phyloP scores from a whole-genome alignment of 2,329 filamentous ascomycete species.

The Fusarium pininemorale region DNA sequence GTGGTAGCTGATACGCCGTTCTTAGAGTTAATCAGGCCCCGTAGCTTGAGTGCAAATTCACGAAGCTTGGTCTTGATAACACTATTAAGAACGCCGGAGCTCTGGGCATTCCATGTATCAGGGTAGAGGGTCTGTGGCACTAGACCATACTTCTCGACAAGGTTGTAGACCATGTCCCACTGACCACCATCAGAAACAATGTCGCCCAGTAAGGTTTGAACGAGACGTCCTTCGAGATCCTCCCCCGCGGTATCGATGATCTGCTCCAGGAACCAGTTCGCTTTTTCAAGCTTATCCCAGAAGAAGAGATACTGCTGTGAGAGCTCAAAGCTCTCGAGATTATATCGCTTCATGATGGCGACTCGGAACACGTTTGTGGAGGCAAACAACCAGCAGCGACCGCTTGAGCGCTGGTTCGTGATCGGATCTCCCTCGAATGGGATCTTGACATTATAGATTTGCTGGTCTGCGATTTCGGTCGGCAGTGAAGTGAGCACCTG shows the following conservation, averaged over 20 bases:
- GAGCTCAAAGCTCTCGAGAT: slow-evolving; percentile 82
- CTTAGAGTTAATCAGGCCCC: slow-evolving; percentile 58
- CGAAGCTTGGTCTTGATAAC: slow-evolving; percentile 86
- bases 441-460: slow-evolving; percentile 85
- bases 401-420: slow-evolving; percentile 83
- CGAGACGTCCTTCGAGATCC: slow-evolving; percentile 75
- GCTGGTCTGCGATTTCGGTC: slow-evolving; percentile 73
- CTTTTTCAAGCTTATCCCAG: slow-evolving; percentile 94
- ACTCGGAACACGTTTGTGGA: slow-evolving; percentile 91
- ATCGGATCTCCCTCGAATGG: slow-evolving; percentile 83
- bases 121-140: slow-evolving; percentile 84
- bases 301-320: slow-evolving; percentile 90
- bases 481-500: slow-evolving; percentile 71
- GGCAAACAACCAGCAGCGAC: slow-evolving; percentile 92
- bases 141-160: slow-evolving; percentile 89
- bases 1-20: slow-evolving; percentile 48
- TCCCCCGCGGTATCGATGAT: slow-evolving; percentile 78
- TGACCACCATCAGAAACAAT: slow-evolving; percentile 86
- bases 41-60: slow-evolving; percentile 80
- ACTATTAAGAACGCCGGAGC: slow-evolving; percentile 74
- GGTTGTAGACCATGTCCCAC: slow-evolving; percentile 91
- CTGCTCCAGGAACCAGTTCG: slow-evolving; percentile 88
- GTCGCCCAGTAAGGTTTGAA: slow-evolving; percentile 73
- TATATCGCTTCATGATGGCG: slow-evolving; percentile 86
- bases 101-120: slow-evolving; percentile 81